A percentile compares a stretch with the other conserved stretches of the same genome.
phyloP scores from a whole-genome alignment of 208 protist species.

The Trypanosoma mega region DNA sequence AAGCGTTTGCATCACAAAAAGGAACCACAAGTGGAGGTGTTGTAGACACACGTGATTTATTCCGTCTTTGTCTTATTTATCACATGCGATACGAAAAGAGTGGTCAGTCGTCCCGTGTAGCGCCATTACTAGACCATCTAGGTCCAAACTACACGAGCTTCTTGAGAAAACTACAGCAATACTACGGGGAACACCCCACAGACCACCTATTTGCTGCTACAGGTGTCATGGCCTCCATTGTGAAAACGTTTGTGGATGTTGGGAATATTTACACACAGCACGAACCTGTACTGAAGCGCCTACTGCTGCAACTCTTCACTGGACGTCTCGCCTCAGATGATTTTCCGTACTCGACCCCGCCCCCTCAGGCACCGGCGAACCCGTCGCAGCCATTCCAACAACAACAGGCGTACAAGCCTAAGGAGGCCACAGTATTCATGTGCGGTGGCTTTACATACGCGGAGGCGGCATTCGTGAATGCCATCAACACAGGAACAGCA shows the following conservation, averaged over 20 bases:
- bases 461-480: conserved; percentile 76
- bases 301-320: conserved; percentile 72
- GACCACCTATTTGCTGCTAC: conserved; percentile 89
- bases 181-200: conserved; percentile 40
- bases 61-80: conserved; percentile 83
- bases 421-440: conserved; percentile 80
- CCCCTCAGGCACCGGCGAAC: conserved; percentile 18
- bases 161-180: conserved; percentile 61
- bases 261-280: conserved; percentile 98
- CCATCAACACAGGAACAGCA: conserved; percentile 61
- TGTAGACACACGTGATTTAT: conserved; percentile 41
- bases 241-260: conserved; percentile 81
- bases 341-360: conserved; percentile 59
- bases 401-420: conserved; percentile 34
- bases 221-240: conserved; percentile 83
- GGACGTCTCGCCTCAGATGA: conserved; percentile 42
- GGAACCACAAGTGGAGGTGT: conserved; percentile 4
- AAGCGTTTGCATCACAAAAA: conserved; percentile 37
- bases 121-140: conserved; percentile 41
- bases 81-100: conserved; percentile 74
- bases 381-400: conserved; percentile 15
- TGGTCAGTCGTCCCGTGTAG: conserved; percentile 28
- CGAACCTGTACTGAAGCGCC: conserved; percentile 88
- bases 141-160: conserved; percentile 35
- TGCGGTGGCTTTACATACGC: conserved; percentile 83